phyloP scores from a whole-genome alignment of 805 yeast species.

The Starmera pachycereana region DNA sequence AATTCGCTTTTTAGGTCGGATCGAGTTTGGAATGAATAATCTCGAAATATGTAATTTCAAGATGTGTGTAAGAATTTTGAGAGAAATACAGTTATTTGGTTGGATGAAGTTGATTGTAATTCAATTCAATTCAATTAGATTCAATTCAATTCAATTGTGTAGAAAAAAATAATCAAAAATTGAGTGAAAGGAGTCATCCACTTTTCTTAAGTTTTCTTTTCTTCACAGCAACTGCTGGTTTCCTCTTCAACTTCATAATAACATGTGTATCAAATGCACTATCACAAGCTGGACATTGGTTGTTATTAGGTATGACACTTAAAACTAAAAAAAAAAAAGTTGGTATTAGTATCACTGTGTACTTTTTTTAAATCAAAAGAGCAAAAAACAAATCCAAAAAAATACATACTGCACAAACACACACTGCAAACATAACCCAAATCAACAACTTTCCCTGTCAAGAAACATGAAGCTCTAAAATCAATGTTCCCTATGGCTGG shows the following conservation, averaged over 20 bases:
- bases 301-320: slow-evolving; percentile 56
- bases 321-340: slow-evolving; percentile 21
- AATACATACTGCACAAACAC: slow-evolving; percentile 57
- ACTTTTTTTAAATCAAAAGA: too few relatives aligned
- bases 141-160: too few relatives aligned
- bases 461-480: slow-evolving; percentile 88
- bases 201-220: slow-evolving; percentile 25
- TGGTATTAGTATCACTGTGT: not conserved
- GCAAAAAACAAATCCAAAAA: too few relatives aligned
- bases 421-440: slow-evolving; percentile 93
- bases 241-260: slow-evolving; percentile 44
- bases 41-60: too few relatives aligned
- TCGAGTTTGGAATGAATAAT: too few relatives aligned
- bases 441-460: slow-evolving; percentile 85
- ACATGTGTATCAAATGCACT: slow-evolving; percentile 62
- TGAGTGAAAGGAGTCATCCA: too few relatives aligned
- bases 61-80: too few relatives aligned
- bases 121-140: too few relatives aligned
- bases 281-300: slow-evolving; percentile 79
- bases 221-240: slow-evolving; percentile 41
- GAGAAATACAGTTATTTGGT: too few relatives aligned
- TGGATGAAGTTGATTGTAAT: too few relatives aligned
- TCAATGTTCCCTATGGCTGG: slow-evolving; percentile 84
- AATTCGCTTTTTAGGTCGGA: too few relatives aligned
- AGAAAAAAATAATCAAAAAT: too few relatives aligned